Evolutionary conservation across 1,284 basidiomycete species (phyloP).

Genomic region (Flammula alnicola): DNA sequence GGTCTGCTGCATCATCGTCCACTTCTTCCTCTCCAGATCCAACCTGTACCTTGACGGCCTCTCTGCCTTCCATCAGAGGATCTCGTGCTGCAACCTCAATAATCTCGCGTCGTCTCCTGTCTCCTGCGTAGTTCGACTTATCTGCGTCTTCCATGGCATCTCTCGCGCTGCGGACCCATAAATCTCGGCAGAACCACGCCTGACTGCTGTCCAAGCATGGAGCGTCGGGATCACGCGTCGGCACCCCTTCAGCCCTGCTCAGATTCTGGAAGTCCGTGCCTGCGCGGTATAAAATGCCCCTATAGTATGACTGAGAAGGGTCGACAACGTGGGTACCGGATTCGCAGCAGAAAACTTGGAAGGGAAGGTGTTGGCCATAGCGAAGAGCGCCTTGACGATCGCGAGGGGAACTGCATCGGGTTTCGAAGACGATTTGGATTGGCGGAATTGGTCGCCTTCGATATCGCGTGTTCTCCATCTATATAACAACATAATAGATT

Average conservation of each 20-base stretch:
- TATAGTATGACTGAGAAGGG: conserved; percentile 91
- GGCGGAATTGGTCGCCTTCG: conserved; percentile 93
- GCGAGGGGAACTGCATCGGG: conserved; percentile 90
- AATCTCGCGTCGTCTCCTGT: conserved; percentile 27
- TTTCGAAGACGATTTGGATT: conserved; percentile 90
- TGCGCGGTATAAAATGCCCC: conserved; percentile 81
- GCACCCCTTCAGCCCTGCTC: conserved; percentile 58
- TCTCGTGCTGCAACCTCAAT: conserved; percentile 43
- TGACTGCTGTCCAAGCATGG: conserved; percentile 92
- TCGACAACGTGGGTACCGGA: conserved; percentile 95
- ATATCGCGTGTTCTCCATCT: conserved; percentile 97
- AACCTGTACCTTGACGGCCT: conserved; percentile 35
- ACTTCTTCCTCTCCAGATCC: conserved; percentile 39
- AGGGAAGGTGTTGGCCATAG: conserved; percentile 89
- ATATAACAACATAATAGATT: conserved; percentile 33
- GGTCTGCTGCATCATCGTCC: conserved; percentile 37
- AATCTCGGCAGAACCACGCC: conserved; percentile 94
- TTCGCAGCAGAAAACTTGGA: conserved; percentile 97
- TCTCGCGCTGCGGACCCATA: conserved; percentile 85
- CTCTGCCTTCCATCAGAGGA: conserved; percentile 37
- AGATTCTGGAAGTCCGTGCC: conserved; percentile 82
- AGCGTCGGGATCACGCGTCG: conserved; percentile 73
- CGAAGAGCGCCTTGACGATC: conserved; percentile 80
- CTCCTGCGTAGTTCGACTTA: conserved; percentile 34
- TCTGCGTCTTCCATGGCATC: conserved; percentile 69